phyloP scores from a whole-genome alignment of 768 basidiomycete species.

The Daedaleopsis nitida region DNA sequence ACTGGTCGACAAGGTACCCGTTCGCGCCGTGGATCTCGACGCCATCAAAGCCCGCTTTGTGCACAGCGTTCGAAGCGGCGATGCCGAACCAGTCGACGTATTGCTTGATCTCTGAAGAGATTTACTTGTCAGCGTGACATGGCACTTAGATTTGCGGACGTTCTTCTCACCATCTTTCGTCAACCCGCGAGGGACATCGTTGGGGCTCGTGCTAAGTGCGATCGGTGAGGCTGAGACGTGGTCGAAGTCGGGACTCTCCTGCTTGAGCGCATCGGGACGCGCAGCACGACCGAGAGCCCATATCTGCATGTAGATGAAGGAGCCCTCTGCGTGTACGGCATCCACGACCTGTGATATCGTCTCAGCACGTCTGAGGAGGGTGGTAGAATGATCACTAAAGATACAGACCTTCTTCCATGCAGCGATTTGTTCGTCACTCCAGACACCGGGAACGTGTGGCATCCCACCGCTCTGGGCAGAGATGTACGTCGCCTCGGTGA shows the following conservation, averaged over 20 bases:
- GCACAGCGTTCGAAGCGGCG: slow-evolving; percentile 31
- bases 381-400: neutral
- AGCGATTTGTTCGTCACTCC: slow-evolving; percentile 54
- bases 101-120: slow-evolving; percentile 34
- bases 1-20: slow-evolving; percentile 43
- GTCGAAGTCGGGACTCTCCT: slow-evolving; percentile 36
- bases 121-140: neutral
- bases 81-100: slow-evolving; percentile 34
- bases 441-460: slow-evolving; percentile 60
- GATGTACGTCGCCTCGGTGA: slow-evolving; percentile 61
- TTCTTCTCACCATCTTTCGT: slow-evolving; percentile 17
- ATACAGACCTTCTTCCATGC: slow-evolving; percentile 49
- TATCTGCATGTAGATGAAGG: slow-evolving; percentile 55
- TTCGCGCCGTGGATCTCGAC: slow-evolving; percentile 40
- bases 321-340: slow-evolving; percentile 56
- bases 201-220: slow-evolving; percentile 9
- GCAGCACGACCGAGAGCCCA: slow-evolving; percentile 58
- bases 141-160: neutral
- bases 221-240: slow-evolving; percentile 39
- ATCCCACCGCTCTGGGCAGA: slow-evolving; percentile 50
- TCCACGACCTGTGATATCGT: slow-evolving; percentile 45
- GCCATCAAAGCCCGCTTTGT: slow-evolving; percentile 48
- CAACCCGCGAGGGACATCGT: slow-evolving; percentile 25
- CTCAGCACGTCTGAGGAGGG: too few relatives aligned
- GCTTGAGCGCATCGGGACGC: slow-evolving; percentile 32